Conservation (phyloP, 148 eudicot genomes). For the Vaccinium myrtillus region DNA sequence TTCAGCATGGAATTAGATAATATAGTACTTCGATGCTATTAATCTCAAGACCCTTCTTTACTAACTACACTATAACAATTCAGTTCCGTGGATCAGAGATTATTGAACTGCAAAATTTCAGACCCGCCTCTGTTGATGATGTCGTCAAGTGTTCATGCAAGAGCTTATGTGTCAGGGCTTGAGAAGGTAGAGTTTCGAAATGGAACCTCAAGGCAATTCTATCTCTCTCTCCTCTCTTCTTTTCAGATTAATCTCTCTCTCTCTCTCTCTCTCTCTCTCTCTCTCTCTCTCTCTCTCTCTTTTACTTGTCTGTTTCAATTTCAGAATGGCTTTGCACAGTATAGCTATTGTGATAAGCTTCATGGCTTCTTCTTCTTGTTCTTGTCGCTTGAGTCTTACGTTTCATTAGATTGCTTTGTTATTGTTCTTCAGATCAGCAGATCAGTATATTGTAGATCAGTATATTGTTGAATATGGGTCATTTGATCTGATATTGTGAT, state of each 20-base stretch:
- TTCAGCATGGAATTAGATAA: not conserved
- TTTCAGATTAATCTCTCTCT: not conserved
- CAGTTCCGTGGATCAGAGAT: constrained; percentile 75
- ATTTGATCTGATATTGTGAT: not conserved
- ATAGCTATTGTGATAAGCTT: not conserved
- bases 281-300: no score
- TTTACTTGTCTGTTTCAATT: not conserved
- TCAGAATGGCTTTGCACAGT: not conserved
- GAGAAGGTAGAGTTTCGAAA: constrained; percentile 62
- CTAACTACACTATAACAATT: constrained; percentile 1
- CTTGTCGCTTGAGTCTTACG: constrained; percentile 6
- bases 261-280: not conserved
- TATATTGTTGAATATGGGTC: not conserved
- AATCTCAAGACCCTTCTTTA: not conserved
- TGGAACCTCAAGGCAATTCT: not conserved
- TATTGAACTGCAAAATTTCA: constrained; percentile 57
- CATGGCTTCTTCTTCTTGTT: constrained; percentile 3
- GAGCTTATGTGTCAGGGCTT: constrained; percentile 80
- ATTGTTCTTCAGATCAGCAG: not conserved
- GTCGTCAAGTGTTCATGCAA: constrained; percentile 73
- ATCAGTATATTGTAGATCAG: not conserved
- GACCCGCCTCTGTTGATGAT: constrained; percentile 68
- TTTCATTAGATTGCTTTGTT: not conserved
- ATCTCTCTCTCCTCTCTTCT: not conserved
- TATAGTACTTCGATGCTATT: not conserved